Percentiles rank a stretch among this genome's conserved stretches.
These are phyloP conservation scores for Chaetomium olivaceum DNA, from an alignment of 2,329 filamentous ascomycete genomes.

Conservation along the genomic window DNA sequence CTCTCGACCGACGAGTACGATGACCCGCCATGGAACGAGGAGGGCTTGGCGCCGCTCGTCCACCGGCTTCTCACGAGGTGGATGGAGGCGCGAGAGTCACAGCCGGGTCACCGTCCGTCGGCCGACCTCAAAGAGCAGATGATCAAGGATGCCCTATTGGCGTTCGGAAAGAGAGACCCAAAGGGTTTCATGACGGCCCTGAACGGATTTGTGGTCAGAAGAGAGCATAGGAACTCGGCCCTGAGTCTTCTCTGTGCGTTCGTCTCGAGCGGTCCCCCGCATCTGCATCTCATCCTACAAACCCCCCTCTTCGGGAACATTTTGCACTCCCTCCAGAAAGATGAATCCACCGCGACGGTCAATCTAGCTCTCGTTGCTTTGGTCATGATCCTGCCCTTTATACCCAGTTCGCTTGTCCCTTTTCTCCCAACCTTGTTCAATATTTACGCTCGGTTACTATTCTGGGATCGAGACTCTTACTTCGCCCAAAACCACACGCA, in stretches of 20 bases:
- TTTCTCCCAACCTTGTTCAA: slow-evolving; percentile 75
- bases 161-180: slow-evolving; percentile 68
- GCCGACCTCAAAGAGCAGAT: slow-evolving; percentile 52
- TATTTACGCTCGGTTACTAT: slow-evolving; percentile 76
- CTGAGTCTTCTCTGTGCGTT: slow-evolving; percentile 71
- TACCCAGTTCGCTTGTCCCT: slow-evolving; percentile 69
- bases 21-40: slow-evolving; percentile 47
- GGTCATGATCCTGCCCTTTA: slow-evolving; percentile 81
- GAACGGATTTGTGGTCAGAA: slow-evolving; percentile 65
- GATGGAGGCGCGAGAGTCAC: slow-evolving; percentile 50
- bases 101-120: slow-evolving; percentile 41
- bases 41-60: slow-evolving; percentile 51
- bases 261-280: slow-evolving; percentile 74
- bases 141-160: slow-evolving; percentile 54
- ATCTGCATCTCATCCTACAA: slow-evolving; percentile 71
- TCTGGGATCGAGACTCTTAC: slow-evolving; percentile 66
- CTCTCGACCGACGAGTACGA: slow-evolving; percentile 63
- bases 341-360: slow-evolving; percentile 76
- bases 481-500: slow-evolving; percentile 42
- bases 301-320: slow-evolving; percentile 72
- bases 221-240: slow-evolving; percentile 62
- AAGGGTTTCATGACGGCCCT: slow-evolving; percentile 66
- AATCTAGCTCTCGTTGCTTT: slow-evolving; percentile 72
- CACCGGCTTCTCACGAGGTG: slow-evolving; percentile 59
- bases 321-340: slow-evolving; percentile 71